phyloP scores from a whole-genome alignment of 2,329 filamentous ascomycete genomes.

The Tolypocladium paradoxum region DNA sequence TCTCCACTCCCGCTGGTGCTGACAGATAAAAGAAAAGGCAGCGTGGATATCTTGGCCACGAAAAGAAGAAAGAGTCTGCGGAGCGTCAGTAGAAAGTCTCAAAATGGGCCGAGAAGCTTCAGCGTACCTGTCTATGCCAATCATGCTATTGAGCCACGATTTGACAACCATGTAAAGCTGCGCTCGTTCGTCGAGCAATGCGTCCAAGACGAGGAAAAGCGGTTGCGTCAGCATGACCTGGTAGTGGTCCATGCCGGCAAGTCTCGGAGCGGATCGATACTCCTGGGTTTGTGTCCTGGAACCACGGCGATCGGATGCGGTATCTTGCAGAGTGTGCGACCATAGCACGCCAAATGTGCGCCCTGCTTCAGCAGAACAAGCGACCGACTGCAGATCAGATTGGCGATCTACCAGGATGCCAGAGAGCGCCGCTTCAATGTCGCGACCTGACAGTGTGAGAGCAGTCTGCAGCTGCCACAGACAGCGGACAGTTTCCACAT shows the following conservation, averaged over 20 bases:
- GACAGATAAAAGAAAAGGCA: constrained; percentile 35
- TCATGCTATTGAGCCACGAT: constrained; percentile 64
- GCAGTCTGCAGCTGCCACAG: constrained; percentile 77
- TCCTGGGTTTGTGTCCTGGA: constrained; percentile 31
- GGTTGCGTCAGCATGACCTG: constrained; percentile 71
- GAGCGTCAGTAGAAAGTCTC: constrained; percentile 1
- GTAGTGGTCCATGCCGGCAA: constrained; percentile 50
- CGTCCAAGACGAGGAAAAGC: constrained; percentile 71
- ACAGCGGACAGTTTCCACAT: constrained; percentile 81
- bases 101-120: constrained; percentile 9
- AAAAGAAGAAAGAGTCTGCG: constrained; percentile 50
- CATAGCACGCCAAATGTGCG: constrained; percentile 67
- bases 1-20: constrained; percentile 5
- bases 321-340: constrained; percentile 65
- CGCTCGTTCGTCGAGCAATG: constrained; percentile 59
- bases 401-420: constrained; percentile 52
- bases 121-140: constrained; percentile 51
- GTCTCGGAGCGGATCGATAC: constrained; percentile 24
- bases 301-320: constrained; percentile 38
- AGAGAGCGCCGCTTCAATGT: constrained; percentile 71
- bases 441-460: constrained; percentile 54
- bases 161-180: constrained; percentile 68
- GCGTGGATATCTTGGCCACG: constrained; percentile 43
- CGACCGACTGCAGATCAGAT: constrained; percentile 5
- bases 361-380: constrained; percentile 46